Percentiles rank a stretch among this genome's conserved stretches.
phyloP scores from a whole-genome alignment of 202 grass and related monocot genomes.

The Zoysia matrella region DNA sequence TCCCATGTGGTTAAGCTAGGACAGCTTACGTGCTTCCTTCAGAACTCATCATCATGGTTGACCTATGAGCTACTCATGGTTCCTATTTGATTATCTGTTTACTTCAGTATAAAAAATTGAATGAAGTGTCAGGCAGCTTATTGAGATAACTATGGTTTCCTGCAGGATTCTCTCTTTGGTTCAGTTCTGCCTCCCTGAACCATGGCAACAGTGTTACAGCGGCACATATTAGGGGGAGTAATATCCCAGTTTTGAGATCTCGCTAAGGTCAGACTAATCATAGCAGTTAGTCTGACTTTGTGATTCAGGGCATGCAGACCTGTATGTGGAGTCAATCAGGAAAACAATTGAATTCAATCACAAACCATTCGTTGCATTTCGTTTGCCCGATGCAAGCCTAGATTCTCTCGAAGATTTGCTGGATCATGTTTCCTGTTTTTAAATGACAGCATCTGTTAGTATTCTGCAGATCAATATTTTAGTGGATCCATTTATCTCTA shows the following conservation, averaged over 20 bases:
- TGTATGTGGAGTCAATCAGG: constrained; percentile 33
- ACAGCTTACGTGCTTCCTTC: constrained; percentile 44
- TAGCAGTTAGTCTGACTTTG: constrained; percentile 47
- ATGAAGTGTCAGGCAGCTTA: background rate
- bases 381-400: constrained; percentile 39
- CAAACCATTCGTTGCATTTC: constrained; percentile 36
- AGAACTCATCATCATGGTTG: constrained; percentile 42
- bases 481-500: background rate
- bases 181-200: constrained; percentile 34
- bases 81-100: constrained; percentile 27
- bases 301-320: constrained; percentile 48
- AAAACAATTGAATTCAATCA: constrained; percentile 1
- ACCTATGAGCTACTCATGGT: constrained; percentile 34
- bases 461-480: background rate
- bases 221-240: constrained; percentile 46
- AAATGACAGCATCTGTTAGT: constrained; percentile 3
- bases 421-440: constrained; percentile 40
- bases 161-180: constrained; percentile 32
- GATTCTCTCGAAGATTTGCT: constrained; percentile 71
- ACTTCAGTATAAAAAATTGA: constrained; percentile 47
- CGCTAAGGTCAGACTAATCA: constrained; percentile 48
- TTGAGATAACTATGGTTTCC: constrained; percentile 14
- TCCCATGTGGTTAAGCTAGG: constrained; percentile 46
- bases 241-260: constrained; percentile 60
- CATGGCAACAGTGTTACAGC: constrained; percentile 28